These are phyloP conservation scores for Maudiozyma saulgeensis DNA, from an alignment of 805 yeast genomes.

Conservation along the genomic window DNA sequence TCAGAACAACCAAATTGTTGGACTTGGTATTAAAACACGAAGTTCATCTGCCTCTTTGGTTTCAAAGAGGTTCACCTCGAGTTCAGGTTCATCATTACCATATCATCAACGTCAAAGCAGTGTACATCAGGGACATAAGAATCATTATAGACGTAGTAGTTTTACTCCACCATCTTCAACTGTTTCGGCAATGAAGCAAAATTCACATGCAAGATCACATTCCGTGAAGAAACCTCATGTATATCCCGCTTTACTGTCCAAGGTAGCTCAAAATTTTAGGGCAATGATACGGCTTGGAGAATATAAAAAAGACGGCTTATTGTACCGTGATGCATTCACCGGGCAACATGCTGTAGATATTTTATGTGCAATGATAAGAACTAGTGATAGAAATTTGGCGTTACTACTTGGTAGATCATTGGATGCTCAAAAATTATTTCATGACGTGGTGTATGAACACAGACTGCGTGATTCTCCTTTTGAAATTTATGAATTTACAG, in stretches of 20 bases:
- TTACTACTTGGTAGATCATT: conserved; percentile 79
- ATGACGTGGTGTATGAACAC: conserved; percentile 92
- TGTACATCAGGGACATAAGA: conserved; percentile 2
- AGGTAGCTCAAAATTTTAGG: conserved; percentile 71
- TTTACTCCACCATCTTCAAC: conserved; percentile 5
- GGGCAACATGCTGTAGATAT: conserved; percentile 91
- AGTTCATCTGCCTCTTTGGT: conserved; percentile 35
- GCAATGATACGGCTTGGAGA: conserved; percentile 63
- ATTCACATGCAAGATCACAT: conserved; percentile 39
- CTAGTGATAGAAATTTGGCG: conserved; percentile 87
- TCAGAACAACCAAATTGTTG: conserved; percentile 9
- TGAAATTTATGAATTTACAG: conserved; percentile 80
- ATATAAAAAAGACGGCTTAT: conserved; percentile 80
- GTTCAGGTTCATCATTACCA: conserved; percentile 14
- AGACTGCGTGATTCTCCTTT: conserved; percentile 76
- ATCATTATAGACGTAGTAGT: conserved; percentile 10
- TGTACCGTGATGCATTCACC: conserved; percentile 86
- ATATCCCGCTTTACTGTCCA: conserved; percentile 82
- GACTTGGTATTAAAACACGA: conserved; percentile 37
- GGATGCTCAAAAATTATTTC: conserved; percentile 90
- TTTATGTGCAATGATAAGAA: conserved; percentile 75
- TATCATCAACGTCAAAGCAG: conserved; percentile 7
- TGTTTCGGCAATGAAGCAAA: conserved; percentile 35
- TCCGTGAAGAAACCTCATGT: conserved; percentile 48
- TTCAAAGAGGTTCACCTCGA: conserved; percentile 31